phyloP scores from a whole-genome alignment of 2,329 filamentous ascomycete genomes.

The Pyricularia grisea region DNA sequence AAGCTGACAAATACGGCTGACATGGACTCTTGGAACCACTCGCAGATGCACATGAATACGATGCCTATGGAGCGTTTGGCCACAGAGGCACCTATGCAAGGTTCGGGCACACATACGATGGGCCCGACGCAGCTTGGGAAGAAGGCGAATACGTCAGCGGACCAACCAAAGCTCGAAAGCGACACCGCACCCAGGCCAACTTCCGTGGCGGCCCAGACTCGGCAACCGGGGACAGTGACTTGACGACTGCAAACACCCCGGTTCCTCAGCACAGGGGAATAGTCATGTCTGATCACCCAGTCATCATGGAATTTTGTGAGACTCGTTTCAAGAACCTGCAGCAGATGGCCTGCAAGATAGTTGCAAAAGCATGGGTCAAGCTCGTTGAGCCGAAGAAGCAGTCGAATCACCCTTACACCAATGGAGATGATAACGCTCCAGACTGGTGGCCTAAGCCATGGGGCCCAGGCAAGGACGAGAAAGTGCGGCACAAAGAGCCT shows the following conservation, averaged over 20 bases:
- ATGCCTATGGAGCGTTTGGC: not conserved
- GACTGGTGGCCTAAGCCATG: slow-evolving; percentile 58
- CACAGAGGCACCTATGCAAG: not conserved
- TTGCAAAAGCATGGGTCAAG: slow-evolving; percentile 70
- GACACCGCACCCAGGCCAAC: not conserved
- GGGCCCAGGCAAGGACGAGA: slow-evolving; percentile 38
- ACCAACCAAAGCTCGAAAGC: slow-evolving; percentile 1
- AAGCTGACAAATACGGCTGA: not conserved
- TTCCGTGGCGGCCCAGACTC: not conserved
- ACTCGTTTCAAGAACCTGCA: slow-evolving; percentile 56
- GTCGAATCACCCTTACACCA: slow-evolving; percentile 62
- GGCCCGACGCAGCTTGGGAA: not conserved
- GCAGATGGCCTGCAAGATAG: slow-evolving; percentile 61
- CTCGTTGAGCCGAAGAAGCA: slow-evolving; percentile 70
- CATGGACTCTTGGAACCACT: not conserved
- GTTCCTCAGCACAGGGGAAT: slow-evolving; percentile 22
- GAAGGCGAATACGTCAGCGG: not conserved
- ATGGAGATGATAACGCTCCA: slow-evolving; percentile 51
- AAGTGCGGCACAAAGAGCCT: slow-evolving; percentile 60
- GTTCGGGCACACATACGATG: not conserved
- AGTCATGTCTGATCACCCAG: slow-evolving; percentile 41
- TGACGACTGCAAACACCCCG: not conserved
- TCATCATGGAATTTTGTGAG: slow-evolving; percentile 51
- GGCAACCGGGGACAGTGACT: not conserved
- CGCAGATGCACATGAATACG: not conserved